Base-by-base conservation (phyloP, 2,329 filamentous ascomycete species). In the Fusarium sacchari region DNA sequence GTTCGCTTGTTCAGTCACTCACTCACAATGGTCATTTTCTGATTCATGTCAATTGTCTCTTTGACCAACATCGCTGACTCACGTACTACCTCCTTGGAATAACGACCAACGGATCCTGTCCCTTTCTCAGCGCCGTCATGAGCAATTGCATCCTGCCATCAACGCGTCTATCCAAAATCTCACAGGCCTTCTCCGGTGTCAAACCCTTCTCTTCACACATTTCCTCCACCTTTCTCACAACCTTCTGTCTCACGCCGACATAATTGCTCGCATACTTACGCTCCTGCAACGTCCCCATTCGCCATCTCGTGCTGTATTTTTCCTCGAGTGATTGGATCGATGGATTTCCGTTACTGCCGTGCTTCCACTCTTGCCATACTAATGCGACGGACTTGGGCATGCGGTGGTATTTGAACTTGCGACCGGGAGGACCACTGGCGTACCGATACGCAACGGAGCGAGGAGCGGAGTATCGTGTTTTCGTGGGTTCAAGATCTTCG, bases 211-310 rank as follows among this genome's bases (percentile, higher is more conserved):
- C 28, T 2, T 62, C 50, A 5, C 64, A 72, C 64, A 78, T 75
- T 13, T 73, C 60, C 32, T 77, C 67, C 2, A 79, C 71, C 12
- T 74, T 63, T 0, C 47, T 24, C 24, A 75, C 75, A 5, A 80
- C 63, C 50, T 74, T 74, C 11, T 72, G 71, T 7, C 78, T 46
- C n/a, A 73, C 69, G 2, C 72, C 68, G 2, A 80, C 71, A 10
- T 78, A 80, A 8, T 79, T 80, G 11, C 77, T 76, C 12, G 66
- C 76, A 26, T 78, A 79, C 47, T 78, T 80, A 2, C 72, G 44
- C 20, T 78, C 76, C 20, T 61, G 63, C 2, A 70, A 18, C 0
- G 44, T 59, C 0, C 78, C 78, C 17, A 61, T 40, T 2, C 78
- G 67, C 78, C 78, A 79, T 0, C 56, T 52, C 0, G 76, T 78